Evolutionary conservation across 306 rosid species (phyloP).

Genomic region (Rosa persica): DNA sequence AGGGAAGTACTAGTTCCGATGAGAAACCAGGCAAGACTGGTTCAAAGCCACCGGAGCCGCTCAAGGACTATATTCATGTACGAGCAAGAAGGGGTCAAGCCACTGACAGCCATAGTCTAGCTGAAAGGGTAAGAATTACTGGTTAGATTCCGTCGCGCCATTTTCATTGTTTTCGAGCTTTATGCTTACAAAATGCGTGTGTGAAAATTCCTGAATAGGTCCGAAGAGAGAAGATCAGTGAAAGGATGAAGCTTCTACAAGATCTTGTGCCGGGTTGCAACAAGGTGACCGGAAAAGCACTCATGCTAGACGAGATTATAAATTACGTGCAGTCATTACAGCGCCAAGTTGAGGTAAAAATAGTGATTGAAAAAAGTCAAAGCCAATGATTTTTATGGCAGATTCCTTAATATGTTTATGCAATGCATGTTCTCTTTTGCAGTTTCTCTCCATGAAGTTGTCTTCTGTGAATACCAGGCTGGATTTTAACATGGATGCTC

Average conservation of each 20-base stretch:
- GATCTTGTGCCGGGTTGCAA: slow-evolving; percentile 98
- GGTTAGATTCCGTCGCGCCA: background rate
- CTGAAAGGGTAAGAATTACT: slow-evolving; percentile 70
- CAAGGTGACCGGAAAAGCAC: slow-evolving; percentile 98
- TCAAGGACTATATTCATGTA: slow-evolving; percentile 92
- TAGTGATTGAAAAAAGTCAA: background rate
- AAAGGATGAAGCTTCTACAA: slow-evolving; percentile 95
- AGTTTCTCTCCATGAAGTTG: slow-evolving; percentile 97
- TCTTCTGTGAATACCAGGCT: slow-evolving; percentile 79
- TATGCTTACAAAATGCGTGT: slow-evolving; percentile 28
- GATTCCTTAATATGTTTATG: slow-evolving; percentile 28
- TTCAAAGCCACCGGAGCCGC: slow-evolving; percentile 71
- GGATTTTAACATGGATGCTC: slow-evolving; percentile 67
- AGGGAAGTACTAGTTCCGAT: slow-evolving; percentile 36
- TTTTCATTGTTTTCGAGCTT: background rate
- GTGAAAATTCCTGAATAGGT: slow-evolving; percentile 45
- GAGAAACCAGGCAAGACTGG: slow-evolving; percentile 53
- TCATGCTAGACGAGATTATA: slow-evolving; percentile 95
- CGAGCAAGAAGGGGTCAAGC: slow-evolving; percentile 99
- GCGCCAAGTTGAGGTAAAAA: slow-evolving; percentile 87
- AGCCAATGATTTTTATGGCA: background rate
- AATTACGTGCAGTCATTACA: slow-evolving; percentile 98
- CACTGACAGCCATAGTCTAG: slow-evolving; percentile 97
- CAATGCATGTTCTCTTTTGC: slow-evolving; percentile 23
- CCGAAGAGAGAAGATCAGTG: slow-evolving; percentile 94